Evolutionary conservation across 768 basidiomycete genomes (phyloP).

Genomic region (Mycena vulgaris): DNA sequence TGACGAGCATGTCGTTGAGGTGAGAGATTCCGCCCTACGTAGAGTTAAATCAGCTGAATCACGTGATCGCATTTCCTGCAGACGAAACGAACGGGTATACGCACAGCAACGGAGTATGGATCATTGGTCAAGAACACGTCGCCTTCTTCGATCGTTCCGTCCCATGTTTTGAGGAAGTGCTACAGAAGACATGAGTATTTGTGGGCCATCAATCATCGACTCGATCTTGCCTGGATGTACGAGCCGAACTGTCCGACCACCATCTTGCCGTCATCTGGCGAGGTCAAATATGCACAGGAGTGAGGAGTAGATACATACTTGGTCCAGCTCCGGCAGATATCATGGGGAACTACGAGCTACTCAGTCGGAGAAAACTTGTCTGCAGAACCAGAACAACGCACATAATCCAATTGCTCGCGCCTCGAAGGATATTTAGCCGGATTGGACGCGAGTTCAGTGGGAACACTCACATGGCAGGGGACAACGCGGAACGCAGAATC

Average conservation of each 20-base stretch:
- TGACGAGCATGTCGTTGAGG: constrained; percentile 49
- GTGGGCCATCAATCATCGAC: neutral
- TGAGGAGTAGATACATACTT: constrained; percentile 21
- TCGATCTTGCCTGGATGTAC: constrained; percentile 44
- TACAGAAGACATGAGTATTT: neutral
- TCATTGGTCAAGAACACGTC: constrained; percentile 48
- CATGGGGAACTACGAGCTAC: constrained; percentile 44
- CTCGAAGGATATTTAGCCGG: constrained; percentile 3
- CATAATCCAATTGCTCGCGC: constrained; percentile 46
- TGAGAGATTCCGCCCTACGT: constrained; percentile 46
- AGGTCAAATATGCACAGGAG: neutral
- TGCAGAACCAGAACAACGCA: constrained; percentile 5
- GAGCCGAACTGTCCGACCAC: constrained; percentile 50
- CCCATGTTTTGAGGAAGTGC: constrained; percentile 47
- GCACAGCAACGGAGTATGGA: too few species aligned
- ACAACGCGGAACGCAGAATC: constrained; percentile 45
- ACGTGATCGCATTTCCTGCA: too few species aligned
- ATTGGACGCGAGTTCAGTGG: neutral
- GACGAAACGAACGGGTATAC: too few species aligned
- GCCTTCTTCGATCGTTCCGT: constrained; percentile 49
- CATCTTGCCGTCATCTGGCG: constrained; percentile 45
- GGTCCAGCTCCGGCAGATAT: constrained; percentile 48
- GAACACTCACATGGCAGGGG: constrained; percentile 42
- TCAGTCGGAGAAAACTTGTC: constrained; percentile 28
- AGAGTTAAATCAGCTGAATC: neutral